These are phyloP conservation scores for Wallacemonas sp. DNA, from an alignment of 208 protist genomes.

Conservation along the genomic window DNA sequence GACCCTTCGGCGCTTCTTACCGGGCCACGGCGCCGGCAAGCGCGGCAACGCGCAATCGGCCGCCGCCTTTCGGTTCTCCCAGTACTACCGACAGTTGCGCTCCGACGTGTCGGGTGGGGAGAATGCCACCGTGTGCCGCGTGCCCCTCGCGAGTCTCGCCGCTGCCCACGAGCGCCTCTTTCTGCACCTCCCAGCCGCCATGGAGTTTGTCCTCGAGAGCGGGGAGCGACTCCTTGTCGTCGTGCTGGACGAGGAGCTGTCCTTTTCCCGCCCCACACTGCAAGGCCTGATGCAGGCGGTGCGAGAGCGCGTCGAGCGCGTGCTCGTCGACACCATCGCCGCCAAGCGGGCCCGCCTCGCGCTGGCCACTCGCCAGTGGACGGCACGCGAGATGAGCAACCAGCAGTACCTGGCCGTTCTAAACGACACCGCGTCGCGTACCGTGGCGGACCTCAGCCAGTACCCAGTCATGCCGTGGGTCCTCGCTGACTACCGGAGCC, in stretches of 20 bases:
- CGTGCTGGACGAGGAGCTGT: slow-evolving; percentile 63
- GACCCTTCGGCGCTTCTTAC: slow-evolving; percentile 41
- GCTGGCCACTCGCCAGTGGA: slow-evolving; percentile 67
- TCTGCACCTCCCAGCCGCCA: slow-evolving; percentile 58
- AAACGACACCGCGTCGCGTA: slow-evolving; percentile 90
- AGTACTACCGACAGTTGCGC: slow-evolving; percentile 76
- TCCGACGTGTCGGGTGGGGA: slow-evolving; percentile 41
- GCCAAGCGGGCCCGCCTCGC: slow-evolving; percentile 41
- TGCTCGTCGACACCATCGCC: slow-evolving; percentile 35
- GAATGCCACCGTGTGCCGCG: slow-evolving; percentile 58
- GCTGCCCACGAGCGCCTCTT: slow-evolving; percentile 65
- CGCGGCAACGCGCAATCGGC: slow-evolving; percentile 27
- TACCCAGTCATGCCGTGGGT: slow-evolving; percentile 97
- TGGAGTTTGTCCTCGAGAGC: slow-evolving; percentile 70
- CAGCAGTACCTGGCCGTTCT: slow-evolving; percentile 90
- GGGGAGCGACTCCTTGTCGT: slow-evolving; percentile 62
- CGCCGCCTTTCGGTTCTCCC: slow-evolving; percentile 65
- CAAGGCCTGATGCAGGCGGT: slow-evolving; percentile 39
- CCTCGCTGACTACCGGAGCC: slow-evolving; percentile 73
- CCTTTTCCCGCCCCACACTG: slow-evolving; percentile 50
- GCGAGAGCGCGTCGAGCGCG: slow-evolving; percentile 31
- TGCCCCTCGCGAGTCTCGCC: slow-evolving; percentile 45
- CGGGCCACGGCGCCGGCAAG: slow-evolving; percentile 21
- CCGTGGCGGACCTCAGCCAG: slow-evolving; percentile 90
- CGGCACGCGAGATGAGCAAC: slow-evolving; percentile 83